These are phyloP conservation scores for Nannochloris sp. DNA, from an alignment of 139 green algal species.

Conservation along the genomic window DNA sequence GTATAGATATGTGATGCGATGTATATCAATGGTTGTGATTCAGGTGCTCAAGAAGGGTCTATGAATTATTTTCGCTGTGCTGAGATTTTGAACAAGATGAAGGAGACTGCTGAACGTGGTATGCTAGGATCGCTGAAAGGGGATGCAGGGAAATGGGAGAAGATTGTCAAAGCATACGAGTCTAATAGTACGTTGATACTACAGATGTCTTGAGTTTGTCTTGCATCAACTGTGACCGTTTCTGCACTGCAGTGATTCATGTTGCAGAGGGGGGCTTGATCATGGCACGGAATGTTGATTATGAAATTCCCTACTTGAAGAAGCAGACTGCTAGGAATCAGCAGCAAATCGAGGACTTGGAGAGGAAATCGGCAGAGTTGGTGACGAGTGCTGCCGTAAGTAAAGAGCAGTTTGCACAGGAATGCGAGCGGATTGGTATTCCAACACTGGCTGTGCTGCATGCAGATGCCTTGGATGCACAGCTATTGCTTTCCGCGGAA, in stretches of 20 bases:
- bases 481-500: no score
- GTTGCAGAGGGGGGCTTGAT: slow-evolving; percentile 52
- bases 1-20: no score
- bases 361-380: slow-evolving; percentile 49
- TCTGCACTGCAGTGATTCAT: slow-evolving; percentile 25
- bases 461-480: no score
- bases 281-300: slow-evolving; percentile 61
- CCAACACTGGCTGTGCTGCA: slow-evolving; percentile 35
- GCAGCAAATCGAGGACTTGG: slow-evolving; percentile 45
- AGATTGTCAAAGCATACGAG: slow-evolving; percentile 62
- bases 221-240: slow-evolving; percentile 11
- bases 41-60: slow-evolving; percentile 28
- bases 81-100: slow-evolving; percentile 47
- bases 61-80: slow-evolving; percentile 45
- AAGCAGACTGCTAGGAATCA: slow-evolving; percentile 40
- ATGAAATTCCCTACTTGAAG: slow-evolving; percentile 62
- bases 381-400: slow-evolving; percentile 35
- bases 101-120: slow-evolving; percentile 39
- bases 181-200: slow-evolving; percentile 18
- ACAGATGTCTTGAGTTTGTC: neutral
- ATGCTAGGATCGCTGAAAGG: slow-evolving; percentile 60
- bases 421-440: slow-evolving; percentile 2
- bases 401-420: slow-evolving; percentile 46
- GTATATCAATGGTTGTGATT: slow-evolving; percentile 4
- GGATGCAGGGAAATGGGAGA: slow-evolving; percentile 55